Evolutionary conservation across 1,139 yeast species (phyloP), one percentile per base, ranked within the genome.

Genomic region (Diutina scorzettiae): DNA sequence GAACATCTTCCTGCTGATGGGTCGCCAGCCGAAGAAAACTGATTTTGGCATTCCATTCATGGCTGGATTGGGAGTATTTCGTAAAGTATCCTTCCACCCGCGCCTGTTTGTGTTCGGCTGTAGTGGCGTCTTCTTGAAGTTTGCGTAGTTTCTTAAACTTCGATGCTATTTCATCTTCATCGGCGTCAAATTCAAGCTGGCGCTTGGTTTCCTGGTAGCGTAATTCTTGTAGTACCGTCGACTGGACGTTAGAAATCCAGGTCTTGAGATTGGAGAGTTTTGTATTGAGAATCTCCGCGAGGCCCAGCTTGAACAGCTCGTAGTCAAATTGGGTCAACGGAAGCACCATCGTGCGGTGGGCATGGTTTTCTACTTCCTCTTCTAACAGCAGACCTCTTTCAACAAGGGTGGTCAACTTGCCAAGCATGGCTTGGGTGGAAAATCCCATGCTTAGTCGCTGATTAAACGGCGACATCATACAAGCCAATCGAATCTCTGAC

Each of bases 171-270:
- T 58, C 53, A 2, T 59, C 66, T 50, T 77, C 72, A 43, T 61
- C 73, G 1, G 53, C 55, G 53, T 81, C 91, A 33, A 72, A 59
- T 12, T 58, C 52, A 5, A 60, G 49, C 49, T 80, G 85, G 41
- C 77, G 59, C 24, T 59, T 52, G 0, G 81, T 70, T 47, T 78
- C 81, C 23, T 56, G 54, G 3, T 53, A 42, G 46, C 76, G 63
- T 5, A 64, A 54, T 1, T 52, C 49, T 1, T 59, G 56, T 2
- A 77, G 46, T 8, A 2, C 9, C 9, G 19, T 6, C 8, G 11
- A 7, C 16, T 34, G 18, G 11, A 23, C 14, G 3, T 23, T 32
- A 12, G 11, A 5, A 14, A 23, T n/a, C 23, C 23, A 20, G n/a
- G 9, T 6, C 4, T n/a, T 23, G 20, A 66, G 51, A 40, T 62